These are phyloP conservation scores for Colletotrichum sansevieriae DNA, from an alignment of 2,329 filamentous ascomycete species.

Conservation along the genomic window DNA sequence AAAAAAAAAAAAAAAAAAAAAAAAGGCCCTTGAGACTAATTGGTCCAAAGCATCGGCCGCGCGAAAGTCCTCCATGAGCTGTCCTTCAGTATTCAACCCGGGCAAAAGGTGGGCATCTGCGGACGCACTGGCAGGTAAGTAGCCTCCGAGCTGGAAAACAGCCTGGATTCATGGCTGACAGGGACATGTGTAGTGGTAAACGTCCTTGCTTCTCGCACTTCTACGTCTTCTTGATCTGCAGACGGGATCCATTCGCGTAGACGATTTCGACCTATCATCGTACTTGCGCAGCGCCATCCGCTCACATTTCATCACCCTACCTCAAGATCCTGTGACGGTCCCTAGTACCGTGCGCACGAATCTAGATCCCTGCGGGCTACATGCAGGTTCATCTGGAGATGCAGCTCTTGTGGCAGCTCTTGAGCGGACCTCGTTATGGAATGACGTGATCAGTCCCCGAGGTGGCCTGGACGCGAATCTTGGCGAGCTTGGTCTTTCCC, in stretches of 20 bases:
- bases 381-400: slow-evolving; percentile 44
- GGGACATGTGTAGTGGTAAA: slow-evolving; percentile 39
- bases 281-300: slow-evolving; percentile 41
- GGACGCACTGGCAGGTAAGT: slow-evolving; percentile 51
- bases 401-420: slow-evolving; percentile 32
- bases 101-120: slow-evolving; percentile 52
- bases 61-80: slow-evolving; percentile 45
- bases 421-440: slow-evolving; percentile 29
- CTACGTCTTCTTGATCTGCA: slow-evolving; percentile 62
- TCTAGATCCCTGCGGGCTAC: slow-evolving; percentile 41
- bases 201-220: slow-evolving; percentile 47
- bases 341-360: slow-evolving; percentile 40
- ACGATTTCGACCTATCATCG: slow-evolving; percentile 35
- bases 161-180: too few species aligned
- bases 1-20: neutral
- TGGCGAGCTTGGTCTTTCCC: slow-evolving; percentile 44
- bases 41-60: neutral
- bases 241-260: slow-evolving; percentile 53
- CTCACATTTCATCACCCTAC: slow-evolving; percentile 39
- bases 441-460: slow-evolving; percentile 24
- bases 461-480: slow-evolving; percentile 29
- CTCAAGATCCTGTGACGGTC: slow-evolving; percentile 42
- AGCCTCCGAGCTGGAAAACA: too few species aligned
- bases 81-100: slow-evolving; percentile 46
- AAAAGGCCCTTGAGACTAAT: neutral